phyloP scores from a whole-genome alignment of 1,284 basidiomycete genomes.

The Ceratobasidium sp. region DNA sequence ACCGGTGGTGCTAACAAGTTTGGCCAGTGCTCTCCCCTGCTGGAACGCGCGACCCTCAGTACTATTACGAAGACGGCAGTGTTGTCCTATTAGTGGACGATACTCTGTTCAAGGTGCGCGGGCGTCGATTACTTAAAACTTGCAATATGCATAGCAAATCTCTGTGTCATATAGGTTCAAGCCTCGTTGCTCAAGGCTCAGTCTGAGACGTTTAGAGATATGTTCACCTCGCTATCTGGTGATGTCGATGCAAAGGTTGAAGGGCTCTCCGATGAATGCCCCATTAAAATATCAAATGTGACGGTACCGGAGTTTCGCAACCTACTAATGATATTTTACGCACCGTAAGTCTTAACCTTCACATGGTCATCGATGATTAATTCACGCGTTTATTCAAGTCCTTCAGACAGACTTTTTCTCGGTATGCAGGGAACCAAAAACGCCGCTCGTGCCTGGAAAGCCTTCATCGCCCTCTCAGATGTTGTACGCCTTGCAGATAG shows the following conservation, averaged over 20 bases:
- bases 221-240: not conserved
- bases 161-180: not conserved
- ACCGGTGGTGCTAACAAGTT: too few relatives aligned
- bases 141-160: not conserved
- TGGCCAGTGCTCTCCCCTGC: too few relatives aligned
- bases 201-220: constrained; percentile 9
- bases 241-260: not conserved
- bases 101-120: constrained; percentile 17
- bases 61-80: not conserved
- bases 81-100: not conserved
- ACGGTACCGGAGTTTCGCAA: not conserved
- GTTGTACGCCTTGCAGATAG: constrained; percentile 1
- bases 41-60: not conserved
- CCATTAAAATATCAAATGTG: not conserved
- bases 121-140: not conserved
- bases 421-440: too few relatives aligned
- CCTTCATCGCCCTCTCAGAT: too few relatives aligned
- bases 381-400: too few relatives aligned
- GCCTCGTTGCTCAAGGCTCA: not conserved
- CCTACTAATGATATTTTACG: constrained; percentile 25
- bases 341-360: constrained; percentile 10
- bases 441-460: too few relatives aligned
- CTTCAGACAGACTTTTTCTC: too few relatives aligned
- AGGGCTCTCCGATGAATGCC: not conserved
- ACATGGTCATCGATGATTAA: too few relatives aligned